A percentile compares a stretch with the other conserved stretches of the same genome.
Evolutionary conservation across 306 rosid genomes (phyloP).

Genomic region (Sesbania bispinosa): DNA sequence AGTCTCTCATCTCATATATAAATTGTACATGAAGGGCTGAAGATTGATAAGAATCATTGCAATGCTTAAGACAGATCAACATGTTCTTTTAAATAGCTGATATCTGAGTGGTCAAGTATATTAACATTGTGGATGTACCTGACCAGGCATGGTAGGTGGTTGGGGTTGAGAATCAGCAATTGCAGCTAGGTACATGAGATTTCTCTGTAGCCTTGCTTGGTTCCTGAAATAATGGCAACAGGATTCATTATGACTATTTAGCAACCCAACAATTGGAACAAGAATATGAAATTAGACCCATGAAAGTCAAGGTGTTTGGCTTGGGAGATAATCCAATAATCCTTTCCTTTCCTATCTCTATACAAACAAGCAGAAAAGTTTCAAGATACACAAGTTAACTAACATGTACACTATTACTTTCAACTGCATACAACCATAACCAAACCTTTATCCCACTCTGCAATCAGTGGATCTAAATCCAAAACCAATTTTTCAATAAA

Average conservation of each 20-base stretch:
- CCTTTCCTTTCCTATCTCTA: not conserved
- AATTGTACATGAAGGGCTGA: not conserved
- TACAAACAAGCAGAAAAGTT: not conserved
- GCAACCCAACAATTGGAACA: not conserved
- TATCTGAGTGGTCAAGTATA: too few species aligned
- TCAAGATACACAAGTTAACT: not conserved
- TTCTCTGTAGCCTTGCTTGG: conserved; percentile 95
- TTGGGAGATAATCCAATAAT: not conserved
- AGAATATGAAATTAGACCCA: not conserved
- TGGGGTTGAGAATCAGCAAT: conserved; percentile 99
- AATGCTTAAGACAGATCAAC: too few species aligned
- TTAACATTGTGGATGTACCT: conserved; percentile 44
- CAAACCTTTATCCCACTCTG: not conserved
- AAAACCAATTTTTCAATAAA: not conserved
- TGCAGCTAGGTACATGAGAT: conserved; percentile 98
- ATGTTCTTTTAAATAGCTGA: not conserved
- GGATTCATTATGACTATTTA: not conserved
- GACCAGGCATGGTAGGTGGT: conserved; percentile 77
- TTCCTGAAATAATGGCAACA: conserved; percentile 51
- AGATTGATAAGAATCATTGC: not conserved
- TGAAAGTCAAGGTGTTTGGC: not conserved
- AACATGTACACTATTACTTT: not conserved
- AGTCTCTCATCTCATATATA: too few species aligned
- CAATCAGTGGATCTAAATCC: not conserved
- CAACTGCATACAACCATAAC: not conserved